Evolutionary conservation across 768 basidiomycete genomes (phyloP), one percentile per base, ranked within the genome.

Genomic region (Pholiota conissans): DNA sequence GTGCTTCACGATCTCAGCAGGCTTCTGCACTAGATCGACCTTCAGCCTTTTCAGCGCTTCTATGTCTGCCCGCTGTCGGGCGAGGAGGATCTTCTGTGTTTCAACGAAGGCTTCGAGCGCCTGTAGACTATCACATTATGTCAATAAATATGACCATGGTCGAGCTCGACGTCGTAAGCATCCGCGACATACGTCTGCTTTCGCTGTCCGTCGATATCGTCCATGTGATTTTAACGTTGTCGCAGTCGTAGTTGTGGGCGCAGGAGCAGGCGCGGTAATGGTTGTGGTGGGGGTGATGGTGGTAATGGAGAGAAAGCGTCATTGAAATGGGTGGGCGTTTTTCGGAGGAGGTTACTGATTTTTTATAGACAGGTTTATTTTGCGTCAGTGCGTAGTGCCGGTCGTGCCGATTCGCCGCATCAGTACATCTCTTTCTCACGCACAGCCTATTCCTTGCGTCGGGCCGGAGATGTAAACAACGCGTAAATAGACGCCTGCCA

Each of bases 41-140:
- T 57, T 60, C n/a, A 69, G 73, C 37, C 67, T 67, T 47, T 76
- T 75, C 20, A 92, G 76, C 20, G 77, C 73, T 50, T 79, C 79
- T 66, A 91, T 81, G 72, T 91, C 89, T 62, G 78, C 71, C 60
- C 83, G 80, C 27, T 87, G 86, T 29, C 80, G 80, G 49, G 78
- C 76, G 37, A 91, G 81, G 30, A 89, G 63, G 18, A 74, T 67
- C 68, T 73, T 81, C 71, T 91, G 90, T 39, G 80, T 74, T 55
- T 80, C 76, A 60, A 91, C 80, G 71, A 85, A 91, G 48, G 73
- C 73, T 64, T 84, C 80, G 63, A 91, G 86, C 76, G 86, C 86
- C 70, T 87, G 79, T 63, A 84, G 70, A 64, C 85, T 87, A 53
- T n/a, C n/a, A n/a, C n/a, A n/a, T n/a, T n/a, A n/a, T n/a, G n/a